Evolutionary conservation across 1,139 yeast species (phyloP), one percentile per base, ranked within the genome.

Genomic region (Diutina ranongensis): DNA sequence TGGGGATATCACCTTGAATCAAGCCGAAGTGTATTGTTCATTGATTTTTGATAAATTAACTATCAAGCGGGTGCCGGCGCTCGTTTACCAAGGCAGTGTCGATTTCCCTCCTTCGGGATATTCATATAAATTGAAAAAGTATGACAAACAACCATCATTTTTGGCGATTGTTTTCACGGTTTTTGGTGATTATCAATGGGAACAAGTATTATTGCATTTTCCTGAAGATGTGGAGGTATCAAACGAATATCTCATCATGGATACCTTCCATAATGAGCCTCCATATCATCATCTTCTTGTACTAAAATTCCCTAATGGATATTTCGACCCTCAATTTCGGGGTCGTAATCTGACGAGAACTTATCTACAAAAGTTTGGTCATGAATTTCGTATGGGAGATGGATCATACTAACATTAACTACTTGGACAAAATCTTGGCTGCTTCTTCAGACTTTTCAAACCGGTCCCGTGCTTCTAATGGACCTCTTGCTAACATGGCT

Each of bases 401-500:
- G 34, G 34, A n/a, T 31, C 31, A 27, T 27, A 27, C 31, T 27
- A 27, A 12, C 31, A 27, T 27, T n/a, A 25, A 25, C 28, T 25
- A 25, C 10, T 25, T 25, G 10, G 28, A 25, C 10, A 25, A 25
- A 25, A 25, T 25, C 10, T 10, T 25, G 5, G 28, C 28, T 10
- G 68, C 67, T 45, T 68, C 72, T 3, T 61, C 62, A 35, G 66
- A 59, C 50, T 64, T 67, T 55, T 78, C 78, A 47, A 62, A 62
- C 49, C 77, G 69, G 51, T 76, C 68, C 58, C 83, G 69, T 28
- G 57, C 72, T 35, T 65, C 73, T 46, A 73, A 61, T 31, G 68
- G 59, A 2, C 64, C 65, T 60, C 89, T 73, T 49, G 67, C 63
- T 61, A 83, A 69, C 74, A 76, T 71, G 13, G 58, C 63, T 51